Evolutionary conservation across 192 early-diverging fungal species (phyloP).

Genomic region (Mortierella claussenii): DNA sequence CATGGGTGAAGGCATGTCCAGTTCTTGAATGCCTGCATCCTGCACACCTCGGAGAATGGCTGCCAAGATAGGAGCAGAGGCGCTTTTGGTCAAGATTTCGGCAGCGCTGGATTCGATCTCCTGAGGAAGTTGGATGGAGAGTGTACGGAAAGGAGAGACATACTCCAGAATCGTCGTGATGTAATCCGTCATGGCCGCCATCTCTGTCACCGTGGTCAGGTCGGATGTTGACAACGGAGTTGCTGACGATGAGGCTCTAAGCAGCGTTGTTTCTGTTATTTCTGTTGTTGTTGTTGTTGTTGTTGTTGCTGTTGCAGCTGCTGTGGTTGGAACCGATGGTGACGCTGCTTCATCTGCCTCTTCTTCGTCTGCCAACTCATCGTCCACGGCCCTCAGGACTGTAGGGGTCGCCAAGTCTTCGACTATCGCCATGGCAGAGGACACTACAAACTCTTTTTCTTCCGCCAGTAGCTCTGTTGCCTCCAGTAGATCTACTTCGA

Average conservation of each 20-base stretch:
- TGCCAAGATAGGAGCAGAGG: constrained; percentile 24
- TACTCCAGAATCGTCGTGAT: constrained; percentile 32
- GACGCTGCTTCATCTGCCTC: neutral
- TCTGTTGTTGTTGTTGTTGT: neutral
- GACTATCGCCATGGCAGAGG: too few species aligned
- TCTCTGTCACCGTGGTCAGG: neutral
- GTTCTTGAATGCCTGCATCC: constrained; percentile 22
- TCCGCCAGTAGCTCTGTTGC: constrained; percentile 30
- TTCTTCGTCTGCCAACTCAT: neutral
- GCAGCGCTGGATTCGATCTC: constrained; percentile 47
- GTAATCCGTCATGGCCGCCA: constrained; percentile 21
- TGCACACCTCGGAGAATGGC: constrained; percentile 28
- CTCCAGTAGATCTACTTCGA: constrained; percentile 44
- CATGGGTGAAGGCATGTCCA: constrained; percentile 54
- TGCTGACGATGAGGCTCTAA: neutral
- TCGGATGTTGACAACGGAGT: neutral
- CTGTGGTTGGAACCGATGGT: neutral
- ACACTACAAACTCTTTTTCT: constrained; percentile 5
- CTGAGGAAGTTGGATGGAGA: constrained; percentile 47
- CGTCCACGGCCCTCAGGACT: too few species aligned
- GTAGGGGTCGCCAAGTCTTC: too few species aligned
- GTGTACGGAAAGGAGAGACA: constrained; percentile 43
- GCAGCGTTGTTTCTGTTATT: neutral
- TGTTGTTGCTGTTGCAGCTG: neutral
- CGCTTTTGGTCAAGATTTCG: constrained; percentile 14